Conservation (phyloP, 768 basidiomycete genomes). For the Brasilioporus rufonigricans region DNA sequence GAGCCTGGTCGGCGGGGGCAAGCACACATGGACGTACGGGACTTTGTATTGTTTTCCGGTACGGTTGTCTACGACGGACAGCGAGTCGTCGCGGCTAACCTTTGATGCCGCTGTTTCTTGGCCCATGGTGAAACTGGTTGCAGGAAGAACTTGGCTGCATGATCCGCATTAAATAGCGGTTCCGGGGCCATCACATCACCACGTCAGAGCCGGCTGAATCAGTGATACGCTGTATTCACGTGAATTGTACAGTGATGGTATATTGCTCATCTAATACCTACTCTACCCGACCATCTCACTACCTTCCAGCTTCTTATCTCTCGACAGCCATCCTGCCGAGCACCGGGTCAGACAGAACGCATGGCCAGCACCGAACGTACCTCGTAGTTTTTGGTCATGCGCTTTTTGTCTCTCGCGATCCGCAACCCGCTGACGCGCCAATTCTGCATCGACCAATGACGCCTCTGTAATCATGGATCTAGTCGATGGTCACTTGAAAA, state of each 20-base stretch:
- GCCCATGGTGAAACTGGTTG: constrained; percentile 20
- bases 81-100: constrained; percentile 26
- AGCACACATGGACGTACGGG: constrained; percentile 49
- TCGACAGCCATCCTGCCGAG: constrained; percentile 31
- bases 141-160: neutral
- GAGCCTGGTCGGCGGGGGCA: neutral
- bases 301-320: constrained; percentile 28
- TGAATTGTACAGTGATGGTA: constrained; percentile 19
- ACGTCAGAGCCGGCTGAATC: neutral
- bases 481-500: neutral
- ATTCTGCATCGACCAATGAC: constrained; percentile 58
- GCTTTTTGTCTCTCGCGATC: constrained; percentile 68
- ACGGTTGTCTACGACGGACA: constrained; percentile 80
- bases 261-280: constrained; percentile 3
- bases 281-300: neutral
- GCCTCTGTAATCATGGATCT: constrained; percentile 42
- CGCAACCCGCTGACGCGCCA: constrained; percentile 53
- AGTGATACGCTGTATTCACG: neutral
- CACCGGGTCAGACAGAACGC: constrained; percentile 1
- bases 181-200: neutral
- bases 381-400: constrained; percentile 73
- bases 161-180: constrained; percentile 1
- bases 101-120: constrained; percentile 22
- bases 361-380: constrained; percentile 32
- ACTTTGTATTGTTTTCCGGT: constrained; percentile 76